Conservation (phyloP, 176 grass and related monocot genomes). For the Oryza australiensis region DNA sequence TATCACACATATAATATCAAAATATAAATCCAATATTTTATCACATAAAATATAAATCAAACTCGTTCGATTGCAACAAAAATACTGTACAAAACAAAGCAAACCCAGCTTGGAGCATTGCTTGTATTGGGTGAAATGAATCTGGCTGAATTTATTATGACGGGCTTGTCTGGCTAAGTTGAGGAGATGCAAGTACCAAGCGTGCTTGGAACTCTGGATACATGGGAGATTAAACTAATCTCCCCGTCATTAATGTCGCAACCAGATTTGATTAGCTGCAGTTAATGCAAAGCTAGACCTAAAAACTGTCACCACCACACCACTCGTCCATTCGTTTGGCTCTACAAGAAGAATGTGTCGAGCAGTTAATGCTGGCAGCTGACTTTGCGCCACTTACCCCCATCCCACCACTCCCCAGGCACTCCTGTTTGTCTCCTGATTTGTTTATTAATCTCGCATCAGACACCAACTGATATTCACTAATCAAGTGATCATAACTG, state of each 20-base stretch:
- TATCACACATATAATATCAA: no score
- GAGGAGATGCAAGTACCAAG: background rate
- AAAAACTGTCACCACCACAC: background rate
- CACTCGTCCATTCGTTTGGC: constrained; percentile 28
- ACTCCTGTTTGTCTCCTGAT: background rate
- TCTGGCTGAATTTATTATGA: background rate
- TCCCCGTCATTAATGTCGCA: constrained; percentile 30
- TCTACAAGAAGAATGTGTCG: constrained; percentile 38
- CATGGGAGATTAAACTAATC: constrained; percentile 38
- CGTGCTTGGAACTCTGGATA: constrained; percentile 20
- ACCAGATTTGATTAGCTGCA: constrained; percentile 36
- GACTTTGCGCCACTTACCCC: constrained; percentile 20
- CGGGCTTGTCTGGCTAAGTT: background rate
- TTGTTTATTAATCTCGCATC: background rate
- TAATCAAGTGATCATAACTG: background rate
- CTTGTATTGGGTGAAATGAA: background rate
- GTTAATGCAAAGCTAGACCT: constrained; percentile 40
- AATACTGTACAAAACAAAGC: background rate
- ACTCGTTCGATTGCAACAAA: no score
- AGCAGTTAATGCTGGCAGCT: constrained; percentile 46
- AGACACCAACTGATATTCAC: background rate
- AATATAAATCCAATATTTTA: no score
- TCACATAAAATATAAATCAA: no score
- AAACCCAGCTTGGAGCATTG: background rate
- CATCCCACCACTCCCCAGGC: constrained; percentile 40